Percentiles rank a stretch among this genome's conserved stretches.
Conservation (phyloP, 2,329 filamentous ascomycete species). For the Trichoderma sp. region DNA sequence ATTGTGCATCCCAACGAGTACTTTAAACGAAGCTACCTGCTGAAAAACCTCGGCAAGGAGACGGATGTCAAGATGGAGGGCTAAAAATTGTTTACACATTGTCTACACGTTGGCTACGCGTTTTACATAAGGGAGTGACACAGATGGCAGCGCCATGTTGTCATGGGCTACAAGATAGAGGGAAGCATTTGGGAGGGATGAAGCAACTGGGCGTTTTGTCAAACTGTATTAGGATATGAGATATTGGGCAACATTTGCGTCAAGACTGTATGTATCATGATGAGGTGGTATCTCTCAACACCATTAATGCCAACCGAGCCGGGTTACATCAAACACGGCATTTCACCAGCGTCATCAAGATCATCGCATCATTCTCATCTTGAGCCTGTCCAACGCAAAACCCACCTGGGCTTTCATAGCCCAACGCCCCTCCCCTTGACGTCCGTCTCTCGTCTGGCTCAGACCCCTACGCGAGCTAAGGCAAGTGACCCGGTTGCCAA, state of each 20-base stretch:
- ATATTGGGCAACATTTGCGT: neutral
- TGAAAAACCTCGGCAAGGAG: conserved; percentile 71
- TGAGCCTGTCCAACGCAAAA: neutral
- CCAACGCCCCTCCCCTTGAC: neutral
- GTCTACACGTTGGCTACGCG: neutral
- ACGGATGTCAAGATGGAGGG: conserved; percentile 57
- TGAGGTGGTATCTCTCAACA: neutral
- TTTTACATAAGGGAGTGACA: neutral
- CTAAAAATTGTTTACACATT: neutral
- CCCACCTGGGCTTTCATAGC: neutral
- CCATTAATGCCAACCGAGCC: neutral
- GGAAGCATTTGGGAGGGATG: neutral
- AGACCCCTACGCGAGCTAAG: conserved; percentile 10
- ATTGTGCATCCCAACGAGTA: conserved; percentile 98
- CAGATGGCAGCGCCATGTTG: neutral
- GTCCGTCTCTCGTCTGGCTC: neutral
- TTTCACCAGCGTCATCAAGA: neutral
- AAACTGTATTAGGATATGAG: neutral
- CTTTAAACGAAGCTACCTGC: conserved; percentile 88
- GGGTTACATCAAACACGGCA: neutral
- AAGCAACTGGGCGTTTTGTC: neutral
- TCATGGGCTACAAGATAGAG: neutral
- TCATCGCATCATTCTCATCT: neutral
- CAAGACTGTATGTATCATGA: neutral
- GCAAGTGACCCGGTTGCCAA: neutral